Evolutionary conservation across 1,139 yeast genomes (phyloP), one percentile per base, ranked within the genome.

Genomic region (Yamadazyma oceani): DNA sequence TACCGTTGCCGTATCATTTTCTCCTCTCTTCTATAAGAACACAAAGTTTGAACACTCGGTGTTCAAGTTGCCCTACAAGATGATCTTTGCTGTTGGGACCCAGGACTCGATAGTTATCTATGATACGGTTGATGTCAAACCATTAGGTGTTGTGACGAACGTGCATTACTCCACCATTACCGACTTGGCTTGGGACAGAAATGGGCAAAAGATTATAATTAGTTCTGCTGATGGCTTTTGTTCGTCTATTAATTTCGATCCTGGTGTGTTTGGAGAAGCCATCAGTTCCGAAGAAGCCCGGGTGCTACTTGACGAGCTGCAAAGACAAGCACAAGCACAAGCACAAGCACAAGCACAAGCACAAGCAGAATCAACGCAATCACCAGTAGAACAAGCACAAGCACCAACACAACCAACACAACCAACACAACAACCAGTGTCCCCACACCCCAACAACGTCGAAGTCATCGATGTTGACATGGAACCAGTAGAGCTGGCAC

Each of bases 211-310:
- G 13, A 61, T 92, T 19, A 66, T 90, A 46, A 73, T 85, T 23
- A 80, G 95, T n/a, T 86, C 97, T 0, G 85, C 95, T 0, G 99
- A 94, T 59, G 98, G 98, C 16, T 90, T 88, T 54, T 86, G 97
- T 51, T 85, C 96, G 1, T 73, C 74, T 28, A 60, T 88, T 2
- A 60, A 64, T 5, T 78, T 86, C 41, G 74, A 72, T 3, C 55
- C 59, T 2, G 56, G 61, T 2, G 69, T 73, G 15, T 71, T 86
- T 36, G 95, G 95, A 1, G 66, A 60, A 26, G 42, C 7, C 41
- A 37, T 36, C 35, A 28, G 11, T 41, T 5, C 7, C 7, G 19
- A 8, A 16, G 23, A 29, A 12, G 21, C 23, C 26, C 13, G 6
- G 26, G n/a, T 5, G 26, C 5, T 24, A n/a, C 21, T 19, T 19